Evolutionary conservation across 495 filamentous ascomycete species (phyloP).

Genomic region (Aspergillus heteromorphus): DNA sequence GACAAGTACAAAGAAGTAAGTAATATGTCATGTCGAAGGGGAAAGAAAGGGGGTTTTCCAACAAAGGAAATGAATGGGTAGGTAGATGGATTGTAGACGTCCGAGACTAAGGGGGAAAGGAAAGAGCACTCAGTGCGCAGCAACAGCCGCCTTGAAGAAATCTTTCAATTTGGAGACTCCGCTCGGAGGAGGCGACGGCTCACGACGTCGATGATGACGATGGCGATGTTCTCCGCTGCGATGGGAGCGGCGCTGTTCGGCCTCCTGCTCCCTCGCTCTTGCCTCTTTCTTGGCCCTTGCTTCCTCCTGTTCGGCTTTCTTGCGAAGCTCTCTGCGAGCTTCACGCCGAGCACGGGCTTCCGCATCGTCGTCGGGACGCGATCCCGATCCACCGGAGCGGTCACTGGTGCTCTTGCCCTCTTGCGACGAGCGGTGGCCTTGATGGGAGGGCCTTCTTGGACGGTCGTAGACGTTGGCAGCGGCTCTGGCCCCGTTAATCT

Average conservation of each 20-base stretch:
- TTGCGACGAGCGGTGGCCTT: slow-evolving; percentile 27
- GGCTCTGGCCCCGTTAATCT: slow-evolving; percentile 32
- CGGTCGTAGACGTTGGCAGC: slow-evolving; percentile 21
- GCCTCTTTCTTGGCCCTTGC: slow-evolving; percentile 1
- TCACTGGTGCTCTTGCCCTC: slow-evolving; percentile 27
- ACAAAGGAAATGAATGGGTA: background rate
- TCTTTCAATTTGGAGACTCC: slow-evolving; percentile 33
- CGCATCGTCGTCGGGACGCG: slow-evolving; percentile 19
- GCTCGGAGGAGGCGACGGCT: slow-evolving; percentile 27
- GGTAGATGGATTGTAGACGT: too few species aligned
- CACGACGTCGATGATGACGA: slow-evolving; percentile 30
- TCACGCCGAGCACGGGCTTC: slow-evolving; percentile 12
- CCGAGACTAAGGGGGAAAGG: slow-evolving; percentile 1
- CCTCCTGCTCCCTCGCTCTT: slow-evolving; percentile 12
- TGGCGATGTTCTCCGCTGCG: slow-evolving; percentile 22
- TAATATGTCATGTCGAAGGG: background rate
- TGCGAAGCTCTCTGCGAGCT: slow-evolving; percentile 5
- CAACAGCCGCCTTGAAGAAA: slow-evolving; percentile 31
- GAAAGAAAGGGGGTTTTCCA: slow-evolving; percentile 1
- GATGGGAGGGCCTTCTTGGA: slow-evolving; percentile 28
- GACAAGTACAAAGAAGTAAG: background rate
- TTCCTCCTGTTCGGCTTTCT: slow-evolving; percentile 8
- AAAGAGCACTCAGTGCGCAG: slow-evolving; percentile 22
- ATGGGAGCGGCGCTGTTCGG: slow-evolving; percentile 20
- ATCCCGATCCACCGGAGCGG: slow-evolving; percentile 28